Conservation (phyloP, 129 eudicot species). For the Erigeron canadensis region DNA sequence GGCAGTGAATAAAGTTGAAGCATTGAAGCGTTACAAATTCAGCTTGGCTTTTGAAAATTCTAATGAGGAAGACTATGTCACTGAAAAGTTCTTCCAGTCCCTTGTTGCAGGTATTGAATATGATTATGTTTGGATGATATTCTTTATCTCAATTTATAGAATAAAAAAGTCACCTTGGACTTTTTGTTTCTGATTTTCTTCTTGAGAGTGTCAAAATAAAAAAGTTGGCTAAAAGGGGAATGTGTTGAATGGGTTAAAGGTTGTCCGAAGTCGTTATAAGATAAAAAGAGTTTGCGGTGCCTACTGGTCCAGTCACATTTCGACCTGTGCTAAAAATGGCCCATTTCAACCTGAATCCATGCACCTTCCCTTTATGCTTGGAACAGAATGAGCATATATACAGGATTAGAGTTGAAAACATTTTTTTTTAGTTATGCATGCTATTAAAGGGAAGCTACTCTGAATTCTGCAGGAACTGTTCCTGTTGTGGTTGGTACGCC, state of each 20-base stretch:
- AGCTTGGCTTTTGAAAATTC: conserved; percentile 98
- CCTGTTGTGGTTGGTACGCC: conserved; percentile 99
- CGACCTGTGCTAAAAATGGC: no score
- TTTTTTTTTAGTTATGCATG: background rate
- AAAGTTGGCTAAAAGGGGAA: background rate
- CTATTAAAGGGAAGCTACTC: conserved; percentile 10
- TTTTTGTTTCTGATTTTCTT: background rate
- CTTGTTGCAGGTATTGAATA: conserved; percentile 80
- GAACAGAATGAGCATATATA: background rate
- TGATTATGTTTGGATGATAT: conserved; percentile 4
- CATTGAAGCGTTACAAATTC: conserved; percentile 79
- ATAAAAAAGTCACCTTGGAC: conserved; percentile 7
- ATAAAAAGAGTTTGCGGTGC: no score
- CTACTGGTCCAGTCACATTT: no score
- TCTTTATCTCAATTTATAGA: background rate
- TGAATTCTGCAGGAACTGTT: conserved; percentile 54
- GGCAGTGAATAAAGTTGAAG: conserved; percentile 85
- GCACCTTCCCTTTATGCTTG: background rate
- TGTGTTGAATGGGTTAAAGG: background rate
- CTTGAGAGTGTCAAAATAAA: background rate
- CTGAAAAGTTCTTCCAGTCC: conserved; percentile 95
- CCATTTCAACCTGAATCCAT: no score
- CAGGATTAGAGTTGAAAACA: background rate
- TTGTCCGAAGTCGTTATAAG: background rate
- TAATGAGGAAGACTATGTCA: conserved; percentile 94